Evolutionary conservation across 345 rosid species (phyloP).

Genomic region (Populus simonii): DNA sequence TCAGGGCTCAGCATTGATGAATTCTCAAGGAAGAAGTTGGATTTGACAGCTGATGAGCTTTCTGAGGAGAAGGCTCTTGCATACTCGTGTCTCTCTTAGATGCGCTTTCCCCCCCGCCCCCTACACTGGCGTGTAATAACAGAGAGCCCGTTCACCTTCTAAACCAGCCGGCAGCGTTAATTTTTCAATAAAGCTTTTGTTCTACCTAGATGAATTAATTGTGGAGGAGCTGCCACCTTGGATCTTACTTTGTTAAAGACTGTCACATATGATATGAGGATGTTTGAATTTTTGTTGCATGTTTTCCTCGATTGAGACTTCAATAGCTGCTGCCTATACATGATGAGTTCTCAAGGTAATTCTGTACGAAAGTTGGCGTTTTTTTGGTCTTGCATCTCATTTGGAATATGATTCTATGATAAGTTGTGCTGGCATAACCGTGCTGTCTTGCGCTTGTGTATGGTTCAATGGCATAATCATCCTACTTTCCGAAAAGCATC

Average conservation of each 20-base stretch:
- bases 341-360: neutral
- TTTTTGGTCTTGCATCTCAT: neutral
- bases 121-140: neutral
- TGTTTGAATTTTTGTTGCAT: conserved; percentile 3
- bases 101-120: neutral
- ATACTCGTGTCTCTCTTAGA: conserved; percentile 84
- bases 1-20: conserved; percentile 81
- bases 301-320: neutral
- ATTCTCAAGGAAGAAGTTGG: conserved; percentile 93
- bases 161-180: conserved; percentile 1
- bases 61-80: conserved; percentile 93
- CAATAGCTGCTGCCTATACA: neutral
- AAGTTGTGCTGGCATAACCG: too few relatives aligned
- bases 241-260: neutral
- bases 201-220: conserved; percentile 9
- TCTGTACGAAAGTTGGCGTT: neutral
- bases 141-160: neutral
- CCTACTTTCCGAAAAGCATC: too few relatives aligned
- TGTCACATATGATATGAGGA: neutral
- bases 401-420: neutral
- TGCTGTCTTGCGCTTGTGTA: neutral
- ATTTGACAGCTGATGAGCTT: conserved; percentile 79
- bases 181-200: conserved; percentile 35
- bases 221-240: conserved; percentile 11
- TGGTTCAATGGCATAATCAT: neutral